Base-by-base conservation (phyloP, 176 grass and related monocot species). In the Luzula sylvatica region DNA sequence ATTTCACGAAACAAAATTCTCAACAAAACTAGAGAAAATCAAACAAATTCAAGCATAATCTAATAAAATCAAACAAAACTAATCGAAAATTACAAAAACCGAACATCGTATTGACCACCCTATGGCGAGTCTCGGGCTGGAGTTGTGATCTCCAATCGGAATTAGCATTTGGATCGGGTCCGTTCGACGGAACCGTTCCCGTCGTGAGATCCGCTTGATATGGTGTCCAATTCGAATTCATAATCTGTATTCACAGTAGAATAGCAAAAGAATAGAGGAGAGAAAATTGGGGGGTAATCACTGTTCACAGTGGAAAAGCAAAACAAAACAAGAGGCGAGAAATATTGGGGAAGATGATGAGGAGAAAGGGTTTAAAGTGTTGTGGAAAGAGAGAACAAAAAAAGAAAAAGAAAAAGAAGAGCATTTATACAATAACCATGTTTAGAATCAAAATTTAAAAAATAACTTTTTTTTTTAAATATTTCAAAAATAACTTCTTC, bases 81-180 rank as follows among this genome's bases (percentile, higher is more conserved):
- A 42, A 17, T 21, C 30, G 27, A 40, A 18, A 16, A 23, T 3
- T 2, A 13, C 16, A n/a, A 49, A 7, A 8, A 23, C 3, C 25
- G 32, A 57, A 90, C 92, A 90, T 90, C 75, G 79, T 90, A 11
- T 86, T 90, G 30, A 98, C 81, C 52, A 86, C 79, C 69, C 75
- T 79, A 55, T 12, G 67, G 38, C 92, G 85, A 11, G 85, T 77
- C 49, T 86, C 78, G 8, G 78, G 75, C 60, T 77, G 78, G 23
- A 98, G 75, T 39, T 83, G 85, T 32, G n/a, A 4, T 24, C 92
- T 75, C 92, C 85, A 90, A 42, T 90, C 71, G 41, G 24, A 38
- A 2, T 61, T 73, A 23, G 55, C 56, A 17, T 70, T 30, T 21
- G 55, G 59, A 66, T 38, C 62, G 3, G 87, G 53, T 46, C 66